Base-by-base conservation (phyloP, 2,329 filamentous ascomycete species). In the Botryotinia narcissicola region DNA sequence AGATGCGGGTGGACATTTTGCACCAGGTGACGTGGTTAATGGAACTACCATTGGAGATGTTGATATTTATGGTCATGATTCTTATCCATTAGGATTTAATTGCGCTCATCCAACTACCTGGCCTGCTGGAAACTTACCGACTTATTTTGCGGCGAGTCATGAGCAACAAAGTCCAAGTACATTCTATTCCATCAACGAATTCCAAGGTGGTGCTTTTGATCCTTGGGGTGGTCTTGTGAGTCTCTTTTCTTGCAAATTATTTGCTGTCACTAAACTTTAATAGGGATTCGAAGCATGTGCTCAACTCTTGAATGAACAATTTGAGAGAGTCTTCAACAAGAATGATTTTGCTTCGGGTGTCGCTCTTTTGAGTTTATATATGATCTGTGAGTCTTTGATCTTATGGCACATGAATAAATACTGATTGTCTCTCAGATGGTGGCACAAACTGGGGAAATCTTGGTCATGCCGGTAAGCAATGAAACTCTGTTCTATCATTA, bases 361-460 rank as follows among this genome's bases (percentile, higher is more conserved):
- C 4, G 89, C 87, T 0, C 88, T 95, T 12, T 84, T 94, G 73
- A 94, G 90, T 77, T 79, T 93, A 1, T 95, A 94, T 80, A 95
- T 95, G 93, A 89, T 90, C 79, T 76, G 81, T 75, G 9, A 74
- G 76, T 75, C 32, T 48, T 32, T 10, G 16, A 42, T 59, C 2
- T 44, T 37, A 35, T 8, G 37, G 12, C 14, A 46, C 12, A 60
- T 35, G 75, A 57, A 44, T 48, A 25, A 88, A 87, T 90, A 87
- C 0, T 77, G n/a, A 78, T 37, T 18, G 46, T 93, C 20, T 60
- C 12, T 12, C 32, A 79, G 78, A 87, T 76, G 93, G 93, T 22
- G 93, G 93, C 9, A 95, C 93, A 0, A 96, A 95, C 80, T 95
- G 93, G 93, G 93, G 93, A 0, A 95, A 94, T 75, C 81, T 93